Conservation (phyloP, 768 basidiomycete species). For the Cubamyces sp. region DNA sequence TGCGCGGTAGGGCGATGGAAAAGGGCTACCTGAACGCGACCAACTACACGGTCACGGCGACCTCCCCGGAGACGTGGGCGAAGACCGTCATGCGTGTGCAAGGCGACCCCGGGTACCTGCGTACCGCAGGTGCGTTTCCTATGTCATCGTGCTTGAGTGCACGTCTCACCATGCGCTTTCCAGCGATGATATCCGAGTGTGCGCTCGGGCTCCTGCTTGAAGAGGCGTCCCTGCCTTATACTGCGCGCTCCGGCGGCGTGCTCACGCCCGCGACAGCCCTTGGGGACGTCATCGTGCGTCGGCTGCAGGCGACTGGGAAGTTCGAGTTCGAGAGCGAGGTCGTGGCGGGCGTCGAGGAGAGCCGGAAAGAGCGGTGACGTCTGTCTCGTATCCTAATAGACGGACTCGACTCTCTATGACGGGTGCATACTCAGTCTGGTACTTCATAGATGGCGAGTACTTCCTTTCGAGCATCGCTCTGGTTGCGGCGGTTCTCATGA, state of each 20-base stretch:
- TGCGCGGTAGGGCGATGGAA: slow-evolving; percentile 53
- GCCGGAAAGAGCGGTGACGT: slow-evolving; percentile 18
- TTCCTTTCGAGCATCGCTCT: too few species aligned
- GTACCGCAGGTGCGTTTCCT: slow-evolving; percentile 55
- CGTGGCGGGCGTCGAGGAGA: slow-evolving; percentile 29
- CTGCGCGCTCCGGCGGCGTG: slow-evolving; percentile 71
- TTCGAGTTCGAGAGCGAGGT: slow-evolving; percentile 62
- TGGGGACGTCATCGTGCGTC: slow-evolving; percentile 72
- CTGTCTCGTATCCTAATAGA: too few species aligned
- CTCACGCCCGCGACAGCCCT: slow-evolving; percentile 85
- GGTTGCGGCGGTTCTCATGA: too few species aligned
- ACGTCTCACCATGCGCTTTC: slow-evolving; percentile 26
- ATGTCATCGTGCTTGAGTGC: slow-evolving; percentile 10
- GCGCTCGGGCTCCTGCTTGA: slow-evolving; percentile 73
- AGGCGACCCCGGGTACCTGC: slow-evolving; percentile 78
- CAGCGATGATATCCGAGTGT: slow-evolving; percentile 79
- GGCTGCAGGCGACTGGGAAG: slow-evolving; percentile 60
- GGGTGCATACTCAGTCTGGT: too few species aligned
- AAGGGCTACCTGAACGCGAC: slow-evolving; percentile 63
- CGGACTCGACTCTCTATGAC: too few species aligned
- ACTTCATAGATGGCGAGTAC: too few species aligned
- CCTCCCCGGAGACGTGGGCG: slow-evolving; percentile 40
- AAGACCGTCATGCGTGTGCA: slow-evolving; percentile 64
- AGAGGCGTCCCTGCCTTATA: slow-evolving; percentile 54
- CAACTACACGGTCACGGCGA: slow-evolving; percentile 70